phyloP scores from a whole-genome alignment of 768 basidiomycete genomes.

The Trichaptum fuscoviolaceum region DNA sequence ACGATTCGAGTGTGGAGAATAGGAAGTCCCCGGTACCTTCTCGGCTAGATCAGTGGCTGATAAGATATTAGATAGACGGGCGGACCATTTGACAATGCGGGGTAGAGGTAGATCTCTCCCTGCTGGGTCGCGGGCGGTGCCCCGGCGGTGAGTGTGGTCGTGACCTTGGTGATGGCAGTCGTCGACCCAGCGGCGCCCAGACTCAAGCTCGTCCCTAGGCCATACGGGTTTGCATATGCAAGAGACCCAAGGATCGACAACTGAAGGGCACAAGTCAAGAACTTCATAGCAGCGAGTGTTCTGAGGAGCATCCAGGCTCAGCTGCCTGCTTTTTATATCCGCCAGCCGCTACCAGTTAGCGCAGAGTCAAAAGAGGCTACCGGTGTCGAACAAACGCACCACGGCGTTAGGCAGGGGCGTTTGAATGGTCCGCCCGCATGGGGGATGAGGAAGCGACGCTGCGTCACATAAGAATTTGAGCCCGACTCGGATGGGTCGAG shows the following conservation, averaged over 20 bases:
- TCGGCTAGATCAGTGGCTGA: neutral
- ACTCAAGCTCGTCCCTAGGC: neutral
- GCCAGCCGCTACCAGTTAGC: neutral
- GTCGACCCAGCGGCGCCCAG: neutral
- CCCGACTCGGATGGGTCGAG: neutral
- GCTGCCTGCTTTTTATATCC: neutral
- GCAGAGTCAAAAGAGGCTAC: neutral
- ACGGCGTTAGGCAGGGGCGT: neutral
- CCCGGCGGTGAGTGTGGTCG: neutral
- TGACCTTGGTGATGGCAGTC: neutral
- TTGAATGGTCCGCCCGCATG: neutral
- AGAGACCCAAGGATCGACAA: neutral
- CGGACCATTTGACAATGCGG: conserved; percentile 1
- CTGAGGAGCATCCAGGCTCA: neutral
- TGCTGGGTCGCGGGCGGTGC: neutral
- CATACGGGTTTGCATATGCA: neutral
- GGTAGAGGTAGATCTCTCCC: neutral
- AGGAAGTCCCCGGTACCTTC: conserved; percentile 3
- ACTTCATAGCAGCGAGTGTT: neutral
- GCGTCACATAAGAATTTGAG: neutral
- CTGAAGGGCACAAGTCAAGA: neutral
- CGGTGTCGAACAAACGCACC: neutral
- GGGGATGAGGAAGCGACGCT: neutral
- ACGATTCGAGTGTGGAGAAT: neutral
- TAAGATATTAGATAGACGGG: neutral